Evolutionary conservation across 106 monocot genomes (phyloP).

Genomic region (Amphibolis antarctica): DNA sequence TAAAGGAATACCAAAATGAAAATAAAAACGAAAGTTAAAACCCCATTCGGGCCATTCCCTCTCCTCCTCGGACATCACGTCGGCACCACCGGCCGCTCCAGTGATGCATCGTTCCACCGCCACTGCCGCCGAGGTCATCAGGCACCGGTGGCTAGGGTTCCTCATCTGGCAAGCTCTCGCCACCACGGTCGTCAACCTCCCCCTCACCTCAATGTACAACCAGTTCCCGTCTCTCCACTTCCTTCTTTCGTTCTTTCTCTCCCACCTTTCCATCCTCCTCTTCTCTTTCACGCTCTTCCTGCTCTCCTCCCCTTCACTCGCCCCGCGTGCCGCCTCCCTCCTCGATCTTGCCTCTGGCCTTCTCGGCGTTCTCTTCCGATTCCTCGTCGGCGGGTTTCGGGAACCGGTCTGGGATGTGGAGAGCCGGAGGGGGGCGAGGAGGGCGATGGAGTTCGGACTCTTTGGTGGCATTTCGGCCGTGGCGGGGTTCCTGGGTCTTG

Average conservation of each 20-base stretch:
- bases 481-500: constrained; percentile 37
- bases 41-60: too few species aligned
- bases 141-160: constrained; percentile 64
- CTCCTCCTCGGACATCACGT: too few species aligned
- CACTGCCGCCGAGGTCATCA: constrained; percentile 22
- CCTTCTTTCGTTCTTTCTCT: constrained; percentile 20
- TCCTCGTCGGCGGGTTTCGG: constrained; percentile 30
- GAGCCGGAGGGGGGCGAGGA: constrained; percentile 10
- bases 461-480: constrained; percentile 27
- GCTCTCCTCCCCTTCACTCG: constrained; percentile 27
- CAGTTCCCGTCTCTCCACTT: constrained; percentile 12
- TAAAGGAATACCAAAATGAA: too few species aligned
- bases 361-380: constrained; percentile 18
- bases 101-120: too few species aligned
- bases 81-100: too few species aligned
- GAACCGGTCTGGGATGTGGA: constrained; percentile 8
- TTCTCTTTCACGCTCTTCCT: constrained; percentile 23
- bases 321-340: constrained; percentile 28
- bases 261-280: constrained; percentile 20
- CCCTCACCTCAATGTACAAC: constrained; percentile 17
- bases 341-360: constrained; percentile 19
- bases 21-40: too few species aligned
- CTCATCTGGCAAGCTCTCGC: constrained; percentile 70
- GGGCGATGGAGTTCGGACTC: constrained; percentile 13
- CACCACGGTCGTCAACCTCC: constrained; percentile 27